These are phyloP conservation scores for Phytophthora syringae DNA, from an alignment of 352 stramenopile genomes.

Conservation along the genomic window DNA sequence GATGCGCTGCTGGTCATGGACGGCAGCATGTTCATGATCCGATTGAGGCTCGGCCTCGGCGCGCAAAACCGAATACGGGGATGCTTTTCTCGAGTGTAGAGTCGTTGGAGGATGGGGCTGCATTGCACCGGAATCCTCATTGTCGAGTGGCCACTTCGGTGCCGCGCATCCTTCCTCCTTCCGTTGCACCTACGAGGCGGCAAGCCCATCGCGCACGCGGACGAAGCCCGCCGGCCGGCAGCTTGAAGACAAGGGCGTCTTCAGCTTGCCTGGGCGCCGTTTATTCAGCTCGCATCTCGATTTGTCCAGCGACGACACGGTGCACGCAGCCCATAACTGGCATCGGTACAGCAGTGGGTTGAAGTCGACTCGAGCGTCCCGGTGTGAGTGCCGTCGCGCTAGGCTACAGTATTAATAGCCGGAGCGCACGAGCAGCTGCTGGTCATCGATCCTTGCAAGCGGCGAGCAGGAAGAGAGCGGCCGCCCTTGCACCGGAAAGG, in stretches of 20 bases:
- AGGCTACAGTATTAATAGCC: conserved; percentile 11
- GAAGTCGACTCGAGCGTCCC: conserved; percentile 1
- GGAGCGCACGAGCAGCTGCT: conserved; percentile 25
- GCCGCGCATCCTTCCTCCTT: conserved; percentile 35
- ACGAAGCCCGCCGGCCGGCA: conserved; percentile 3
- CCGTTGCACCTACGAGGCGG: conserved; percentile 19
- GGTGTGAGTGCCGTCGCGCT: conserved; percentile 3
- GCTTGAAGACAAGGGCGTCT: conserved; percentile 16
- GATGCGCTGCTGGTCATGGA: too few relatives aligned
- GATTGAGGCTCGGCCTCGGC: too few relatives aligned
- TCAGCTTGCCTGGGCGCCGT: conserved; percentile 9
- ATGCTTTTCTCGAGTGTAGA: conserved; percentile 20
- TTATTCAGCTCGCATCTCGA: conserved; percentile 1
- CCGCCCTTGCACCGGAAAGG: conserved; percentile 24
- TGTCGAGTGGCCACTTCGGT: conserved; percentile 13
- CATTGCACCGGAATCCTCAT: conserved; percentile 22
- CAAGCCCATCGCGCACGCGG: conserved; percentile 11
- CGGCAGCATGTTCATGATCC: too few relatives aligned
- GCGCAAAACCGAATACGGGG: conserved; percentile 33
- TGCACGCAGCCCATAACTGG: conserved; percentile 13
- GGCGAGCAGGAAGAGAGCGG: conserved; percentile 20
- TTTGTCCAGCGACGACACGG: conserved; percentile 5
- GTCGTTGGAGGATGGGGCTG: conserved; percentile 6
- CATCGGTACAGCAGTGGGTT: conserved; percentile 16
- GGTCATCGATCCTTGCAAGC: conserved; percentile 17